Percentiles rank a stretch among this genome's conserved stretches.
Conservation (phyloP, 164 flowering plant species). For the Houttuynia cordata region DNA sequence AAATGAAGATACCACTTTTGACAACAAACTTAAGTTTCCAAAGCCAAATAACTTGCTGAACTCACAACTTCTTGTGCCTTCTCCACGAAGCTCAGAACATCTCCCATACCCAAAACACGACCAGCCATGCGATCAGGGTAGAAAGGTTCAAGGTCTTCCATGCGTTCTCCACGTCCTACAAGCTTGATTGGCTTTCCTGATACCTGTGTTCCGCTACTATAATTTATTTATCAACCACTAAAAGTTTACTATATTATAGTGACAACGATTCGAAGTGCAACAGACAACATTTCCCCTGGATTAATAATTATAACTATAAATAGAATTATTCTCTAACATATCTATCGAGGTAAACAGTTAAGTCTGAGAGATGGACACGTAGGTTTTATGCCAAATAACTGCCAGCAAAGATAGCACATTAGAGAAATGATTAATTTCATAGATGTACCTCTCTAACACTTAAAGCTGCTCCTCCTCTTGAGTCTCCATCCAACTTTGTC, state of each 20-base stretch:
- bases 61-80: conserved; percentile 99
- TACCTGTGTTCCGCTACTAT: conserved; percentile 33
- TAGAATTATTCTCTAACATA: background rate
- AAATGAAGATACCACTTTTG: background rate
- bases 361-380: background rate
- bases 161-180: conserved; percentile 94
- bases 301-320: background rate
- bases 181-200: conserved; percentile 98
- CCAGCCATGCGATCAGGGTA: conserved; percentile 99
- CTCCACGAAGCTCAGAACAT: conserved; percentile 95
- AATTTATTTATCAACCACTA: background rate
- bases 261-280: background rate
- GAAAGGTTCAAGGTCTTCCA: conserved; percentile 98
- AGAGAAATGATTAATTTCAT: background rate
- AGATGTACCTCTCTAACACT: conserved; percentile 87
- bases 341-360: background rate
- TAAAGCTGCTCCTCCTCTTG: conserved; percentile 98
- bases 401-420: background rate
- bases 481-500: conserved; percentile 97
- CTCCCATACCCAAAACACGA: conserved; percentile 97
- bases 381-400: background rate
- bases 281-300: background rate
- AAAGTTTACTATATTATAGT: no score
- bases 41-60: conserved; percentile 7
- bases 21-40: background rate